Base-by-base conservation (phyloP, 192 early-diverging fungal species). In the Linnemannia zychae region DNA sequence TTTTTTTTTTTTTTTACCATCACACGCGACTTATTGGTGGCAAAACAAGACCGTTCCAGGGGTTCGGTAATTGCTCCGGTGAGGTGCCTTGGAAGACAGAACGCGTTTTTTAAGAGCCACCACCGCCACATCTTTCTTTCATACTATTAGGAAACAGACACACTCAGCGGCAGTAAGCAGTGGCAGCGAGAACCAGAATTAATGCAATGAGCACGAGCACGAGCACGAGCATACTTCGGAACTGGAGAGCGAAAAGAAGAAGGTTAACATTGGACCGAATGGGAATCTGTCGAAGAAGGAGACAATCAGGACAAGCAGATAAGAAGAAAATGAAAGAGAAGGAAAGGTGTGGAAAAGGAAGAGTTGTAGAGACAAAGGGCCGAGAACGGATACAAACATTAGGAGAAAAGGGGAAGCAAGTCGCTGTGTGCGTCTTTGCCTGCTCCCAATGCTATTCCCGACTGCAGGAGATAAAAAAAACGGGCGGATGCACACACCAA, bases 401-500 rank as follows among this genome's bases (percentile, higher is more conserved):
- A 9, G 40, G 11, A 7, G 6, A 24, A 53, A 24, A 24, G 9
- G 22, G n/a, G 52, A 53, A n/a, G n/a, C 22, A n/a, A 28, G 52
- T 20, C 22, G 24, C 24, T 57, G 52, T 7, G 52, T n/a, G n/a
- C n/a, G n/a, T n/a, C n/a, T n/a, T n/a, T n/a, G n/a, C n/a, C n/a
- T n/a, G n/a, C n/a, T n/a, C n/a, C n/a, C n/a, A n/a, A n/a, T n/a
- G n/a, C 9, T 44, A 44, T 44, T 44, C 40, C 40, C 9, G 40
- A 44, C 40, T 44, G 40, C 40, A 44, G 9, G 22, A 53, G 52
- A n/a, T 3, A 53, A 53, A 63, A 24, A 12, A 22, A 75, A 46
- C 73, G 57, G 57, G 13, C 24, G 57, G 31, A 63, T 31, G 57
- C 57, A 63, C 57, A 63, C 57, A 63, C 57, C 57, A 63, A n/a